Conservation (phyloP, 2,329 filamentous ascomycete species). For the Colletotrichum sp. region DNA sequence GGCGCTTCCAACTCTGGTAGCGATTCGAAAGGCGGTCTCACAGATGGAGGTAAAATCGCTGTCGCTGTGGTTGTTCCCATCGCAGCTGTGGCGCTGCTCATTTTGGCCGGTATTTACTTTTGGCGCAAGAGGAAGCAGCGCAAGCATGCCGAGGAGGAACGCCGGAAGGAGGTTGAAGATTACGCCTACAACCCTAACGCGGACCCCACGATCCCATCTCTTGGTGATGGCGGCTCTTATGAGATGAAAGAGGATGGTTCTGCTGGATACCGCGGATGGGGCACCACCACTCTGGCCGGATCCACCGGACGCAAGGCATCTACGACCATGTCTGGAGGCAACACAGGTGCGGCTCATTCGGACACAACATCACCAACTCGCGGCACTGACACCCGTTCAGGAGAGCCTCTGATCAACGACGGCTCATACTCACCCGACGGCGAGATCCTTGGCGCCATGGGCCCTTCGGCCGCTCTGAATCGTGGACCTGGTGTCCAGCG, state of each 20-base stretch:
- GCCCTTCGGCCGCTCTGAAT: constrained; percentile 71
- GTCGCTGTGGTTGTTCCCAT: constrained; percentile 95
- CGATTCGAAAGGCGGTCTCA: constrained; percentile 51
- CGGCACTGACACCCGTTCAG: constrained; percentile 72
- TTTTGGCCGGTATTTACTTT: constrained; percentile 77
- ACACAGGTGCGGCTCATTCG: constrained; percentile 69
- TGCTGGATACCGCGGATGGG: constrained; percentile 93
- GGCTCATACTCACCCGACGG: constrained; percentile 67
- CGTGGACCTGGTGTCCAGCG: constrained; percentile 76
- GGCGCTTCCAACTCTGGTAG: constrained; percentile 30
- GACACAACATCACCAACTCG: constrained; percentile 75
- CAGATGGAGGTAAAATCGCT: constrained; percentile 76
- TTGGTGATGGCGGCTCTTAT: constrained; percentile 60
- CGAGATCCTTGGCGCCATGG: constrained; percentile 84
- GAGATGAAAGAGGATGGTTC: constrained; percentile 81
- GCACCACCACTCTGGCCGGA: constrained; percentile 72
- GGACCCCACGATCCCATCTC: constrained; percentile 74
- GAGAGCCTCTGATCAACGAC: constrained; percentile 66
- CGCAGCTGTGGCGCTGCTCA: constrained; percentile 81
- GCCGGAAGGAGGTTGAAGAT: constrained; percentile 95
- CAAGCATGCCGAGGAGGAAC: constrained; percentile 83
- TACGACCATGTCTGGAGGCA: constrained; percentile 84
- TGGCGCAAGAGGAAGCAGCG: constrained; percentile 90
- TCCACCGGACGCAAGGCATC: constrained; percentile 83
- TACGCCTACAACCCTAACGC: constrained; percentile 98